Evolutionary conservation across 2,329 filamentous ascomycete species (phyloP), one percentile per base, ranked within the genome.

Genomic region (Mycosphaerelloides madeirae): DNA sequence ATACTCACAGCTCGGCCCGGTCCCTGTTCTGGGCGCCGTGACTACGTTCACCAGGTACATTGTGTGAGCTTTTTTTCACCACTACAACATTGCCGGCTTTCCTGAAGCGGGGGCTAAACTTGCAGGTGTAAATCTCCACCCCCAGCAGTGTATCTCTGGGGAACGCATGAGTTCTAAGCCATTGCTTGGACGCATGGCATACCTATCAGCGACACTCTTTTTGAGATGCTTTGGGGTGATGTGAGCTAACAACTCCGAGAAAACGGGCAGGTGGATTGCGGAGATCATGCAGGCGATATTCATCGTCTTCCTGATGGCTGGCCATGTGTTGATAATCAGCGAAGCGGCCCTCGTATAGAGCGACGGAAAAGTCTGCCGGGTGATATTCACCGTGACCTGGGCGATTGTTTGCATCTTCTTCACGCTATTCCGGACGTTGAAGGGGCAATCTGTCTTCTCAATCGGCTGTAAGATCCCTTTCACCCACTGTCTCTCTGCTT

Each of bases 321-420:
- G 81, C n/a, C 85, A 88, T 65, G 72, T 84, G 40, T 68, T 87
- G 49, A 85, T 82, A 0, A 85, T 85, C 53, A 76, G 75, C 25
- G 82, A 86, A 56, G 83, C 83, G 53, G 77, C 86, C 65, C 81
- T 81, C 55, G 79, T 74, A 39, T 70, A 87, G 3, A 63, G 76
- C 3, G 74, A 83, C 50, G 77, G 71, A 0, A n/a, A n/a, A n/a
- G 73, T 75, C 1, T 85, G 82, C 63, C 81, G 80, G 3, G 34
- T 37, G 3, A 6, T 4, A n/a, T 78, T 85, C 44, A 56, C 53
- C 6, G 40, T 55, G 28, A 69, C 80, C 1, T 85, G 80, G 66
- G 77, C 74, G 3, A 68, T 81, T n/a, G 68, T 81, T 1, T 81
- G 80, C 0, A 57, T 81, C 49, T 57, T 75, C 9, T 70, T 79